A percentile compares a stretch with the other conserved stretches of the same genome.
These are phyloP conservation scores for Penicillium cosmopolitanum DNA, from an alignment of 495 filamentous ascomycete species.

Conservation along the genomic window DNA sequence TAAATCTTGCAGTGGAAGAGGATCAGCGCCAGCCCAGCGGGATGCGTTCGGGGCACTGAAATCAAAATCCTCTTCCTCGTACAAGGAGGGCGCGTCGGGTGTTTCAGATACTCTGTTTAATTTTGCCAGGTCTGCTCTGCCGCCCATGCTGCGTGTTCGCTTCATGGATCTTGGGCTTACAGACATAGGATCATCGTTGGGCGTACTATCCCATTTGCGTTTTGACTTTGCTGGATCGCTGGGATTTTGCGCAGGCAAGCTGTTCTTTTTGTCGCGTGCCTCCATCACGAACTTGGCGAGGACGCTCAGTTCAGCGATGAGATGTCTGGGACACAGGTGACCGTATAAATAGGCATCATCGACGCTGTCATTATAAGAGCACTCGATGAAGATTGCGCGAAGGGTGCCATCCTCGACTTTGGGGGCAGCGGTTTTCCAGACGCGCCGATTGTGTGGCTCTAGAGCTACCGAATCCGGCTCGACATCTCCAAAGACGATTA, in stretches of 20 bases:
- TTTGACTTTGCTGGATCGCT: constrained; percentile 21
- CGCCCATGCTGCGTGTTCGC: constrained; percentile 12
- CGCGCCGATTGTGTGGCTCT: constrained; percentile 72
- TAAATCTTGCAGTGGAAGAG: constrained; percentile 53
- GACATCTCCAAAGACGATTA: constrained; percentile 93
- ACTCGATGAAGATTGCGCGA: constrained; percentile 89
- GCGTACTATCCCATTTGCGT: constrained; percentile 34
- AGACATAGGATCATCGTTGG: neutral
- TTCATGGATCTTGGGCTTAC: constrained; percentile 34
- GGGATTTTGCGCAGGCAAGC: neutral
- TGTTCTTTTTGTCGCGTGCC: constrained; percentile 15
- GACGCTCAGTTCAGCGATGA: constrained; percentile 73
- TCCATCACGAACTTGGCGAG: constrained; percentile 68
- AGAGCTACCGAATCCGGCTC: constrained; percentile 87
- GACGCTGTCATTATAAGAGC: constrained; percentile 80
- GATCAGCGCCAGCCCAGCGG: constrained; percentile 27
- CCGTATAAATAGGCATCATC: constrained; percentile 79
- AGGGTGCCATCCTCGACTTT: constrained; percentile 73
- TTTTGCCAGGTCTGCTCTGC: neutral
- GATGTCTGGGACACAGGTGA: constrained; percentile 80
- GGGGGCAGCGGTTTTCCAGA: constrained; percentile 86
- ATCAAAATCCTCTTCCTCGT: constrained; percentile 17
- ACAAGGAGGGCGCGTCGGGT: constrained; percentile 13
- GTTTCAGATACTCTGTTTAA: constrained; percentile 3
- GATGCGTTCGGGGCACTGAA: constrained; percentile 13